A percentile compares a stretch with the other conserved stretches of the same genome.
These are phyloP conservation scores for Mycena belliarum DNA, from an alignment of 768 basidiomycete genomes.

Conservation along the genomic window DNA sequence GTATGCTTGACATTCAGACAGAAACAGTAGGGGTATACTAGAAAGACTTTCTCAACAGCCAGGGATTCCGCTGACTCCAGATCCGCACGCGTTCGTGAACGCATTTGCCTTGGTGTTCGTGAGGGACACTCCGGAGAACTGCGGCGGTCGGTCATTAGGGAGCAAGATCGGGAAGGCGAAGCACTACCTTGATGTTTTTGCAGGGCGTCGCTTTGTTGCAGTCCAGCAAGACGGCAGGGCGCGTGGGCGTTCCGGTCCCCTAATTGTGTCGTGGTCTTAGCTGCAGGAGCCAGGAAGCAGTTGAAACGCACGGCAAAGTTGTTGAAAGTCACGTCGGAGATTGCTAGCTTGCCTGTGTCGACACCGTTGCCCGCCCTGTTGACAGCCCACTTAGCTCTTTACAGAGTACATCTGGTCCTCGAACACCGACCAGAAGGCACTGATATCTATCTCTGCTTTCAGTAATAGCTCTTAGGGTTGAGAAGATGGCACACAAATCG, in stretches of 20 bases:
- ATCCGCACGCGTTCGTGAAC: conserved; percentile 25
- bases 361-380: conserved; percentile 15
- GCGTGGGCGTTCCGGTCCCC: conserved; percentile 26
- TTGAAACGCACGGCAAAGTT: conserved; percentile 11
- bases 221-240: conserved; percentile 24
- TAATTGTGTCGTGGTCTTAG: neutral
- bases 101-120: conserved; percentile 15
- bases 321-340: conserved; percentile 20
- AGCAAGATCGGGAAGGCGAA: neutral
- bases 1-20: too few relatives aligned
- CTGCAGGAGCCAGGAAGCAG: neutral
- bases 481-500: conserved; percentile 4
- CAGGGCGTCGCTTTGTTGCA: conserved; percentile 26
- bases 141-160: neutral
- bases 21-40: too few relatives aligned
- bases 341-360: conserved; percentile 15
- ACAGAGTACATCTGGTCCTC: neutral
- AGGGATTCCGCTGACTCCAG: conserved; percentile 18
- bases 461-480: neutral
- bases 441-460: conserved; percentile 15
- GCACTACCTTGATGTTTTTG: conserved; percentile 18
- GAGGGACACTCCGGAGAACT: conserved; percentile 19
- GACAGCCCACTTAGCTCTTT: neutral
- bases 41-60: conserved; percentile 13
- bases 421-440: conserved; percentile 15